These are phyloP conservation scores for Secale cereale DNA, from an alignment of 176 grass and related monocot genomes.

Conservation along the genomic window DNA sequence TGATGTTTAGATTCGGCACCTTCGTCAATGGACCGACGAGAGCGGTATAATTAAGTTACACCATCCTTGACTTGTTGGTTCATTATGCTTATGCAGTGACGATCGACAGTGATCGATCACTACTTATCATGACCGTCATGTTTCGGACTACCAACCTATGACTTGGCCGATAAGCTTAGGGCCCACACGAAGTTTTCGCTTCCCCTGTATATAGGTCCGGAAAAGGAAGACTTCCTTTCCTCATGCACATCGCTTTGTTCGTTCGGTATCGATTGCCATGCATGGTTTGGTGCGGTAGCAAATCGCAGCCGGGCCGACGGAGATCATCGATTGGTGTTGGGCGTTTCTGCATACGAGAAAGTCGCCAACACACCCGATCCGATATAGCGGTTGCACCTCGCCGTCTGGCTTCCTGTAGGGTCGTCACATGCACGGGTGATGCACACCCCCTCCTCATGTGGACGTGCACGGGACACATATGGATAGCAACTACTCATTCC, in stretches of 20 bases:
- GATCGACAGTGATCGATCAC: background rate
- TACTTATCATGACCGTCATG: background rate
- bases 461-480: background rate
- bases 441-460: background rate
- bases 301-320: background rate
- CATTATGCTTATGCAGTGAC: background rate
- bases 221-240: background rate
- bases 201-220: background rate
- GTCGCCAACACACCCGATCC: background rate
- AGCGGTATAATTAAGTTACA: background rate
- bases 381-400: background rate
- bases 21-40: background rate
- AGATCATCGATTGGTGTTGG: background rate
- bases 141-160: background rate
- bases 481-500: background rate
- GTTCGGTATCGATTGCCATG: background rate
- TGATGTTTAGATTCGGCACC: background rate
- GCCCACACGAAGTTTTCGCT: background rate
- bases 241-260: background rate
- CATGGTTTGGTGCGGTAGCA: background rate
- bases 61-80: background rate
- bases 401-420: background rate
- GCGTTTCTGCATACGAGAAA: background rate
- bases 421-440: background rate
- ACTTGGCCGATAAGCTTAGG: background rate